Percentiles rank a stretch among this genome's conserved stretches.
Conservation (phyloP, 2,329 filamentous ascomycete genomes). For the Dryadomyces quercus-mongolicae region DNA sequence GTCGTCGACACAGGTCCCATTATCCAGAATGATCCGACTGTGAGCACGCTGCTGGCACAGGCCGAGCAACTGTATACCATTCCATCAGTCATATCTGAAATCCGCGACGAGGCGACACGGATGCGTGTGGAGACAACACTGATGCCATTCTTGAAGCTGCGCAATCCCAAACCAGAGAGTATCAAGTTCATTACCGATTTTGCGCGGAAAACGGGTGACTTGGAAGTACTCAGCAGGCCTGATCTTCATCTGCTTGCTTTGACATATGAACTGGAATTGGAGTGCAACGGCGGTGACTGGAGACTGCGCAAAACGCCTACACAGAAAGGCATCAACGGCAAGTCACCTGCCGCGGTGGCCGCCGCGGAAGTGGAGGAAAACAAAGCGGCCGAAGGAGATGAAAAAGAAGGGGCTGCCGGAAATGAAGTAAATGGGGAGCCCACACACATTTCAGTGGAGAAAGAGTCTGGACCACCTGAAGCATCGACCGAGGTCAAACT, state of each 20-base stretch:
- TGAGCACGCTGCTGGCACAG: constrained; percentile 69
- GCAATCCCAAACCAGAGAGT: constrained; percentile 63
- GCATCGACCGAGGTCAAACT: background rate
- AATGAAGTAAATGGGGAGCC: background rate
- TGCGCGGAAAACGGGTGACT: constrained; percentile 78
- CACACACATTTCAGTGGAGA: background rate
- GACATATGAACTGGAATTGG: constrained; percentile 88
- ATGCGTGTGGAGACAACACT: constrained; percentile 73
- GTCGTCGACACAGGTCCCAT: constrained; percentile 86
- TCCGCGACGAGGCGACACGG: constrained; percentile 72
- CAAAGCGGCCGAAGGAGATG: background rate
- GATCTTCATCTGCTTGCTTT: constrained; percentile 85
- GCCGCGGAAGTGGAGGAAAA: background rate
- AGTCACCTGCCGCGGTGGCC: constrained; percentile 31
- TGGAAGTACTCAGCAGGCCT: constrained; percentile 73
- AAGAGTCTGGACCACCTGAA: background rate
- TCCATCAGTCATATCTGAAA: constrained; percentile 76
- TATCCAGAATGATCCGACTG: constrained; percentile 81
- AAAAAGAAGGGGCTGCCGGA: background rate
- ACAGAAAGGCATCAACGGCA: constrained; percentile 67
- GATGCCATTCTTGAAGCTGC: constrained; percentile 69
- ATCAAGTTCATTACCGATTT: constrained; percentile 73
- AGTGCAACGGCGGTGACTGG: constrained; percentile 83
- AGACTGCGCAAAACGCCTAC: constrained; percentile 65
- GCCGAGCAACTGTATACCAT: constrained; percentile 72